Percentiles rank a stretch among this genome's conserved stretches.
These are phyloP conservation scores for Melastoma malabathricum DNA, from an alignment of 345 rosid genomes.

Conservation along the genomic window DNA sequence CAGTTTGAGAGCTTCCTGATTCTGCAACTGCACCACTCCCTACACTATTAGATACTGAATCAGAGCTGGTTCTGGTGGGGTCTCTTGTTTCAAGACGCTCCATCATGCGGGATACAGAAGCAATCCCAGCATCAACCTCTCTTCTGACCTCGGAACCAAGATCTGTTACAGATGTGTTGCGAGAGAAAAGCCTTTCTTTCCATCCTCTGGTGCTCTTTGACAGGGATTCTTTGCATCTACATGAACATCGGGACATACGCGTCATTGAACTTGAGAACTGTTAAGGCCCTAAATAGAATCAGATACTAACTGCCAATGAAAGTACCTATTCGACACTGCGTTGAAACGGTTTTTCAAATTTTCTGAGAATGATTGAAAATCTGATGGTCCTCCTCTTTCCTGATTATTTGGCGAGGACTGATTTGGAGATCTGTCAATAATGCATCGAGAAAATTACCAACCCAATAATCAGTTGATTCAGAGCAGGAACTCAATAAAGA, in stretches of 20 bases:
- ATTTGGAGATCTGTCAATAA: constrained; percentile 30
- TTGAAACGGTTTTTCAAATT: constrained; percentile 59
- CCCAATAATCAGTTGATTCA: not conserved
- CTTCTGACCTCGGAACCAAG: constrained; percentile 70
- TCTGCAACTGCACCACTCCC: constrained; percentile 27
- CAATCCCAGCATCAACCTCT: constrained; percentile 80
- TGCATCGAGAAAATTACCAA: constrained; percentile 3
- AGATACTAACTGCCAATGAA: not conserved
- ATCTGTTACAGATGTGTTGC: constrained; percentile 54
- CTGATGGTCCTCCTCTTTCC: constrained; percentile 85
- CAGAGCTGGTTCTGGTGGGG: constrained; percentile 21
- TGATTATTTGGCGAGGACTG: constrained; percentile 50
- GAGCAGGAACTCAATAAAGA: no score
- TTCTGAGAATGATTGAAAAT: constrained; percentile 76
- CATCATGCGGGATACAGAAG: constrained; percentile 78
- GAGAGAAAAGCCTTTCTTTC: constrained; percentile 85
- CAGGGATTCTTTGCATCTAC: constrained; percentile 85
- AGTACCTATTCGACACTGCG: constrained; percentile 67
- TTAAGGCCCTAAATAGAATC: not conserved
- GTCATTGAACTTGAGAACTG: not conserved
- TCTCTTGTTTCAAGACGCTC: constrained; percentile 62
- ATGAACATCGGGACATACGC: not conserved
- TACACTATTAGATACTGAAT: constrained; percentile 30
- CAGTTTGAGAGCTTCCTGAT: constrained; percentile 5
- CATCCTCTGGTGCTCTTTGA: constrained; percentile 87